These are phyloP conservation scores for Stemphylium beticola DNA, from an alignment of 2,329 filamentous ascomycete species.

Conservation along the genomic window DNA sequence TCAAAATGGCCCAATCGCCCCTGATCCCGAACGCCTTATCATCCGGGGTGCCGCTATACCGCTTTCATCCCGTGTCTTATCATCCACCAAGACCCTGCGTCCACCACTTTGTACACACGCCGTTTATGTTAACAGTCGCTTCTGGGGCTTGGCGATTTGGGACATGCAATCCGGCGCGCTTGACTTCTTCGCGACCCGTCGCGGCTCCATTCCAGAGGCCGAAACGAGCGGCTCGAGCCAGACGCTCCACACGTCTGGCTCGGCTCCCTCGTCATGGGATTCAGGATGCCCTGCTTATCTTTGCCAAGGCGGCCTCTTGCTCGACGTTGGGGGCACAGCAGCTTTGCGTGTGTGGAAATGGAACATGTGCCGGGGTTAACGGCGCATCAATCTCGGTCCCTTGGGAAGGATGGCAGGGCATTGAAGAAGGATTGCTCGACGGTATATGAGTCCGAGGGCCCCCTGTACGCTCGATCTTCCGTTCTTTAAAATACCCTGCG, in stretches of 20 bases:
- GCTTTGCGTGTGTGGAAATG: constrained; percentile 23
- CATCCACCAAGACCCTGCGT: constrained; percentile 21
- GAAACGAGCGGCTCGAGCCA: constrained; percentile 10
- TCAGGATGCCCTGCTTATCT: constrained; percentile 33
- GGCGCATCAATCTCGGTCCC: constrained; percentile 12
- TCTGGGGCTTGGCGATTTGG: constrained; percentile 17
- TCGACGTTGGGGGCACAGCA: constrained; percentile 25
- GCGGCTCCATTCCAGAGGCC: constrained; percentile 12
- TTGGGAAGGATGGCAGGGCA: constrained; percentile 16
- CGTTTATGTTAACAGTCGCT: constrained; percentile 6
- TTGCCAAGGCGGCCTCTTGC: constrained; percentile 35
- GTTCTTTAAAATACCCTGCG: constrained; percentile 2
- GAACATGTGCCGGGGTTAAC: constrained; percentile 15
- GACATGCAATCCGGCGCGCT: constrained; percentile 15
- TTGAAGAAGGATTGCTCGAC: neutral
- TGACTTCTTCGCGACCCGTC: constrained; percentile 6
- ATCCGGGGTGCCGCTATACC: constrained; percentile 11
- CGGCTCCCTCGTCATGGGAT: constrained; percentile 21
- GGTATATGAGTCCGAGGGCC: constrained; percentile 26
- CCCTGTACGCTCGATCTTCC: constrained; percentile 17
- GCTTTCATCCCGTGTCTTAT: constrained; percentile 21
- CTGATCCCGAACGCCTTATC: constrained; percentile 29
- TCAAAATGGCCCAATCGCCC: constrained; percentile 18
- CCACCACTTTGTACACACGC: constrained; percentile 20
- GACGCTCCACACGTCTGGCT: constrained; percentile 13